phyloP scores from a whole-genome alignment of 345 rosid species.

The Arabis alpina region DNA sequence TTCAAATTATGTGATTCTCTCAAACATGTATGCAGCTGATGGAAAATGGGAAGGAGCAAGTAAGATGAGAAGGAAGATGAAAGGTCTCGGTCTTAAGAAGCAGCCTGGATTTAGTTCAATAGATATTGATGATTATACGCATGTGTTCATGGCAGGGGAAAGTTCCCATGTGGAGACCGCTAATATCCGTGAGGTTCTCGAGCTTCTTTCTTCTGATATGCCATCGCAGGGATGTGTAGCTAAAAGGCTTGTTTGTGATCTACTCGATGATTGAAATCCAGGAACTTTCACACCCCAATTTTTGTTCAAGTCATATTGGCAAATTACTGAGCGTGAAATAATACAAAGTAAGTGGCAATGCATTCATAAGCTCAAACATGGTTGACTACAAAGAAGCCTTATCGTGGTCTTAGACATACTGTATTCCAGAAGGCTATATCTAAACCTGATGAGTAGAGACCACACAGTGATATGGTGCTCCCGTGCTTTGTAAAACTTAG shows the following conservation, averaged over 20 bases:
- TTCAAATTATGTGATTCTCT: slow-evolving; percentile 68
- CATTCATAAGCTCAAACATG: slow-evolving; percentile 10
- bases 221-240: slow-evolving; percentile 43
- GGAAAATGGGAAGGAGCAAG: slow-evolving; percentile 80
- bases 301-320: slow-evolving; percentile 8
- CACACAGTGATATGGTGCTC: background rate
- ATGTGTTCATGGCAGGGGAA: slow-evolving; percentile 75
- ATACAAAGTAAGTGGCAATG: background rate
- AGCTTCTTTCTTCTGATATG: slow-evolving; percentile 54
- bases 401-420: background rate
- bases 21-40: slow-evolving; percentile 72
- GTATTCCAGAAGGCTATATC: background rate
- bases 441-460: background rate
- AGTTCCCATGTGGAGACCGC: slow-evolving; percentile 53
- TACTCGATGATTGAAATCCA: slow-evolving; percentile 12
- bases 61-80: slow-evolving; percentile 72
- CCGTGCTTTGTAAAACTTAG: background rate
- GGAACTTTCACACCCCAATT: background rate
- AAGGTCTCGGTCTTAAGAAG: slow-evolving; percentile 68
- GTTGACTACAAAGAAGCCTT: slow-evolving; percentile 10
- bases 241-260: slow-evolving; percentile 30
- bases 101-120: slow-evolving; percentile 73
- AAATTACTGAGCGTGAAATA: background rate
- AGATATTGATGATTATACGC: slow-evolving; percentile 59
- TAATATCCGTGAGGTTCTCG: slow-evolving; percentile 50